Percentiles rank a stretch among this genome's conserved stretches.
These are phyloP conservation scores for Peziza echinospora DNA, from an alignment of 495 filamentous ascomycete genomes.

Conservation along the genomic window DNA sequence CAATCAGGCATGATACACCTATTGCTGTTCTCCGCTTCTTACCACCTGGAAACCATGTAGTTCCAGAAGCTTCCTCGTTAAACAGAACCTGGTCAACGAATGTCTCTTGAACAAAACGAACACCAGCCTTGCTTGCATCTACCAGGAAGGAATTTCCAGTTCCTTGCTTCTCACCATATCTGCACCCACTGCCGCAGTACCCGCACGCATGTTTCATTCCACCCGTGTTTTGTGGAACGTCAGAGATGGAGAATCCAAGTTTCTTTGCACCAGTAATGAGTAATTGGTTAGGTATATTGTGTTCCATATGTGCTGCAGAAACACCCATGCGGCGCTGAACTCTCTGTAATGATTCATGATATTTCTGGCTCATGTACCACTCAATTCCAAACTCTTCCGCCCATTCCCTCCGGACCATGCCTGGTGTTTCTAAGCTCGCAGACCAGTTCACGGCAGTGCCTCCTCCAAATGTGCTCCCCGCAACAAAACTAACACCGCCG, in stretches of 20 bases:
- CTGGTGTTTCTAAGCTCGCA: not conserved
- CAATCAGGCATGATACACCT: not conserved
- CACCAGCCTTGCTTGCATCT: constrained; percentile 53
- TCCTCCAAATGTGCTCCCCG: not conserved
- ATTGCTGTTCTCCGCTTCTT: not conserved
- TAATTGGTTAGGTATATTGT: not conserved
- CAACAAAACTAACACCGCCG: not conserved
- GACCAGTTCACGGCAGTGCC: not conserved
- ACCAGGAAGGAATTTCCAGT: constrained; percentile 56
- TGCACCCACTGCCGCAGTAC: constrained; percentile 59
- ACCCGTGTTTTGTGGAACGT: constrained; percentile 62
- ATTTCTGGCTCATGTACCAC: not conserved
- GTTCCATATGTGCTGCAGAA: not conserved
- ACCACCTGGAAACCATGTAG: not conserved
- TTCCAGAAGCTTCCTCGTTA: not conserved
- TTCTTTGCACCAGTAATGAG: not conserved
- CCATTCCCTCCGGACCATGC: not conserved
- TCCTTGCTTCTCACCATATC: constrained; percentile 38
- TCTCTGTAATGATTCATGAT: not conserved
- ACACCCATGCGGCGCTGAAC: not conserved
- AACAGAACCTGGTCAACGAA: constrained; percentile 45
- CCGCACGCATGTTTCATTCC: constrained; percentile 51
- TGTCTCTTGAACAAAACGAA: constrained; percentile 62
- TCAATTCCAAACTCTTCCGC: not conserved
- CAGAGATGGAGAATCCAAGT: constrained; percentile 47